Evolutionary conservation across 2,329 filamentous ascomycete species (phyloP), one percentile per base, ranked within the genome.

Genomic region (Paracorniculantispora psalliotae): DNA sequence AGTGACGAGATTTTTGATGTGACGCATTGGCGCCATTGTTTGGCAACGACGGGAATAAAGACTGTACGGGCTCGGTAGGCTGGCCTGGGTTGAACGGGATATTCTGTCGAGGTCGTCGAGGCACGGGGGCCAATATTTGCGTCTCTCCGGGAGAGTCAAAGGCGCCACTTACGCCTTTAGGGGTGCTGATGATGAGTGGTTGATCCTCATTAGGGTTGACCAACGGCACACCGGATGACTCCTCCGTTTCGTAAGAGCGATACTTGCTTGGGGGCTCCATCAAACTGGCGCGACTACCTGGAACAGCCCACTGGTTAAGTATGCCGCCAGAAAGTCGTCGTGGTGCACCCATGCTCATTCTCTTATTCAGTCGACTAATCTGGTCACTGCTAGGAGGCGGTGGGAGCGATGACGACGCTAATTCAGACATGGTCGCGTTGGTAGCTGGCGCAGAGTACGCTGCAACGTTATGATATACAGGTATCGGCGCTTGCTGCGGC

Each of bases 161-260:
- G 1, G 78, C 80, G 2, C 82, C 82, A 0, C 76, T 72, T 9
- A 85, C 75, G 17, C 83, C 83, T 10, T 72, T 77, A 1, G 82
- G 82, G 3, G 83, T 85, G 68, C 82, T 85, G 67, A 86, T 84
- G 57, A 85, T 85, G 26, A 85, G 73, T 4, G 83, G 82, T 56
- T 79, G 78, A 39, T 84, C 81, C 26, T 79, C 65, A 19, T 69
- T 65, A 1, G 63, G 54, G 13, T 61, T 61, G 3, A 63, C 61
- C 5, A 57, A 46, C 17, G 52, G 51, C 3, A 41, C 23, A 21
- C 50, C 59, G 7, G 50, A 5, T 10, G 23, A 13, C 21, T 30
- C 39, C 25, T 49, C 25, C 25, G 25, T 30, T 17, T 53, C 51
- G 7, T 30, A 28, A 2, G 21, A 6, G 46, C 33, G 28, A 21